Conservation (phyloP, 176 grass and related monocot genomes). For the Otatea glauca region DNA sequence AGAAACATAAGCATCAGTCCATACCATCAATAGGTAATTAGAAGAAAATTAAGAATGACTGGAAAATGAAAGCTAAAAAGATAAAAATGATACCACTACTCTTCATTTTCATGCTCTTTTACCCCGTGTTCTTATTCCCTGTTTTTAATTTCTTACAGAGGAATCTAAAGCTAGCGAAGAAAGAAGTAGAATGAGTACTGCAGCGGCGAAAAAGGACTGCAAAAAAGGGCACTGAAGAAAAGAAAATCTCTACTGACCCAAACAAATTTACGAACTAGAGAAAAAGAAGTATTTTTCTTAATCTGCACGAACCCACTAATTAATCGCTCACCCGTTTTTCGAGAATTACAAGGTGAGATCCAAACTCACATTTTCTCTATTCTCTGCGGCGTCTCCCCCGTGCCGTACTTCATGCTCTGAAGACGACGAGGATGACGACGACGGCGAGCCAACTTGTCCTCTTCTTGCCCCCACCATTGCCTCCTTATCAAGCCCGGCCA, state of each 20-base stretch:
- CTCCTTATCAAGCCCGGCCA: conserved; percentile 48
- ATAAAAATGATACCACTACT: neutral
- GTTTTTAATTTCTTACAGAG: conserved; percentile 24
- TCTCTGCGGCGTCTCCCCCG: conserved; percentile 40
- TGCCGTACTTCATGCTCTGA: conserved; percentile 56
- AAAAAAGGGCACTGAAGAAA: conserved; percentile 23
- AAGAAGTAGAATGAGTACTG: conserved; percentile 26
- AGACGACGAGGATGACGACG: conserved; percentile 48
- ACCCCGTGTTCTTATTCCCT: conserved; percentile 6
- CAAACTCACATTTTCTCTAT: conserved; percentile 72
- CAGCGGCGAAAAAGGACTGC: conserved; percentile 22
- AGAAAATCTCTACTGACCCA: conserved; percentile 36
- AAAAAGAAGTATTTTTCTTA: conserved; percentile 3
- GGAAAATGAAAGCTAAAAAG: neutral
- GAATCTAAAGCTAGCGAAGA: conserved; percentile 35
- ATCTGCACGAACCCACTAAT: conserved; percentile 34
- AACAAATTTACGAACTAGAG: conserved; percentile 35
- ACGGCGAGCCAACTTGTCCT: conserved; percentile 33
- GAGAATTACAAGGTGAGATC: conserved; percentile 86
- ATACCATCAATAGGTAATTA: neutral
- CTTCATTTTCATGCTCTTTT: neutral
- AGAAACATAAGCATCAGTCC: neutral
- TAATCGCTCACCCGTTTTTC: neutral
- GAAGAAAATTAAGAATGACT: neutral
- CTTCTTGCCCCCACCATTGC: conserved; percentile 42